Conservation (phyloP, 208 protist genomes). For the Wallacemonas sp. region DNA sequence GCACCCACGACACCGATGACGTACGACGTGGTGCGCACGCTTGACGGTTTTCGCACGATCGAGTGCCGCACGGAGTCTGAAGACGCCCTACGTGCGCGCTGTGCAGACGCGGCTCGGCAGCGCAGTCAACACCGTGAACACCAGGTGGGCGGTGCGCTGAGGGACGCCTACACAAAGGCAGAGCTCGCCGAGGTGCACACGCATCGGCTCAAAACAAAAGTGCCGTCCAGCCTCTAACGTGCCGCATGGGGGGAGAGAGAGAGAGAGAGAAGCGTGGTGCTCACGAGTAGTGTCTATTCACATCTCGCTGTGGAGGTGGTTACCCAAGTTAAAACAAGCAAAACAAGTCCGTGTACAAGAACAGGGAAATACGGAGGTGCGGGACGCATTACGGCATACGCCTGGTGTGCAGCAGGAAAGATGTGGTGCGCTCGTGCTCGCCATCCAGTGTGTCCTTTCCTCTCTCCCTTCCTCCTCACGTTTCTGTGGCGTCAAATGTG, state of each 20-base stretch:
- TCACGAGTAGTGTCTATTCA: neutral
- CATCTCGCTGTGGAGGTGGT: neutral
- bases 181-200: conserved; percentile 39
- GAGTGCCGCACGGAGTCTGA: conserved; percentile 27
- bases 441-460: no score
- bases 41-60: conserved; percentile 44
- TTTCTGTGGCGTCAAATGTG: no score
- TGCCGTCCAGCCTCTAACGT: conserved; percentile 14
- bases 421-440: no score
- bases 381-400: no score
- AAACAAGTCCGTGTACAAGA: neutral
- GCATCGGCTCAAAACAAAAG: conserved; percentile 57
- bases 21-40: conserved; percentile 66
- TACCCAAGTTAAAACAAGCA: no score
- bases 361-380: neutral
- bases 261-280: neutral
- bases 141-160: conserved; percentile 34
- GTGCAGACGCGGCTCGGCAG: neutral
- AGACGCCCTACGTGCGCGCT: conserved; percentile 17
- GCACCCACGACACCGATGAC: neutral
- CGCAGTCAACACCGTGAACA: neutral
- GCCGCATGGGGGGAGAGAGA: neutral
- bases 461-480: no score
- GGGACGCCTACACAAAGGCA: conserved; percentile 23
- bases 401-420: no score